Base-by-base conservation (phyloP, 306 rosid genomes). In the Gastrolobium villosum region DNA sequence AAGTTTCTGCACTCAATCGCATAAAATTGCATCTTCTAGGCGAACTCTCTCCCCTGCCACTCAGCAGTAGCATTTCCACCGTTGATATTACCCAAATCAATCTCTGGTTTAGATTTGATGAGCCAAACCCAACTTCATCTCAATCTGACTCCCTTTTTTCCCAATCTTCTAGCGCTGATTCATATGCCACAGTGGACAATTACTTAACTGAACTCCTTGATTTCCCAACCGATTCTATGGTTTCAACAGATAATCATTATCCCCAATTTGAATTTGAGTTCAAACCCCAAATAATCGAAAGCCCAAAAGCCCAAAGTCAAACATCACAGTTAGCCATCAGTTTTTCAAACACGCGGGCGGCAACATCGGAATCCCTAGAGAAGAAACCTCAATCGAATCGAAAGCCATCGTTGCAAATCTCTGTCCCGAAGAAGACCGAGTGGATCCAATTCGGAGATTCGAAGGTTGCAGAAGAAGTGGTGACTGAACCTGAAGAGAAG, bases 1-100 rank as follows among this genome's bases (percentile, higher is more conserved):
- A 88, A 34, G 30, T 75, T 28, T 86, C 86, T 5, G 89, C 84
- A 2, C 87, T 92, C 5, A 49, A 83, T 3, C 60, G 15, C 81
- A 88, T 92, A 73, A 90, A 90, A 81, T 65, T 84, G 31, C 90
- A 89, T 49, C 89, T 92, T 50, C 82, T 92, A 0, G 96, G 94
- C 0, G 91, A 89, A 35, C 59, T 82, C 10, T 89, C 97, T 37
- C 97, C 97, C 0, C 8, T 83, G n/a, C 91, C 94, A 0, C 0
- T 78, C 30, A 6, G 71, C 26, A 20, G 26, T 20, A 20, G 26
- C 26, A 20, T 20, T 20, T 20, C 26, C 26, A 20, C 26, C 26
- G 26, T 20, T 20, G 26, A 20, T 20, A 20, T 20, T 20, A 20
- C 26, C 20, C 76, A 65, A 14, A 14, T 4, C 26, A 32, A 6